A percentile compares a stretch with the other conserved stretches of the same genome.
Evolutionary conservation across 331 rosid genomes (phyloP).

Genomic region (Pyrus hybrid): DNA sequence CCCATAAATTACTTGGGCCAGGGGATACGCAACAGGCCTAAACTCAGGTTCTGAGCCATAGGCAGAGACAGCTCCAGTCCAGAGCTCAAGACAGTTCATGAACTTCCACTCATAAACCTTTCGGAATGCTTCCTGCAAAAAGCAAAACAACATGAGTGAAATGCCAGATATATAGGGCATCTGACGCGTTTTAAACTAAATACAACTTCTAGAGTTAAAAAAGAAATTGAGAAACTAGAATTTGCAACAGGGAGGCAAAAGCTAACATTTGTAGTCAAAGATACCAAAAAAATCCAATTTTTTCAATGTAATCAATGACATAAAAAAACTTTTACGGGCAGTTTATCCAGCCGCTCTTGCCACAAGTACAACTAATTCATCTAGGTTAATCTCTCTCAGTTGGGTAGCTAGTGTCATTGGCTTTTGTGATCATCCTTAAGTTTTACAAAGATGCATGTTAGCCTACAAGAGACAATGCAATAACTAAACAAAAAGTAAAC

Average conservation of each 20-base stretch:
- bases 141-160: constrained; percentile 15
- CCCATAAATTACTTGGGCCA: constrained; percentile 81
- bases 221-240: neutral
- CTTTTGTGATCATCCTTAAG: neutral
- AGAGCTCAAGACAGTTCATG: constrained; percentile 87
- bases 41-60: constrained; percentile 69
- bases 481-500: neutral
- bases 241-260: constrained; percentile 4
- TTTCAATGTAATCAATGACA: neutral
- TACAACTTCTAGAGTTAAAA: neutral
- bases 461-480: neutral
- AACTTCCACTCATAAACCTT: too few species aligned
- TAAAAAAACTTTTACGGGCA: neutral
- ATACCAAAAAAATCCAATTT: neutral
- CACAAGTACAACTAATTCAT: too few species aligned
- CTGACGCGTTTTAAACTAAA: neutral
- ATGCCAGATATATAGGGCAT: constrained; percentile 1
- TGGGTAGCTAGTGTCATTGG: too few species aligned
- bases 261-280: neutral
- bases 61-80: constrained; percentile 77
- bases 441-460: neutral
- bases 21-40: constrained; percentile 81
- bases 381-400: too few species aligned
- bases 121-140: constrained; percentile 82
- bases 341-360: neutral